Base-by-base conservation (phyloP, 2,329 filamentous ascomycete genomes). In the Ceratocystis lukuohia region DNA sequence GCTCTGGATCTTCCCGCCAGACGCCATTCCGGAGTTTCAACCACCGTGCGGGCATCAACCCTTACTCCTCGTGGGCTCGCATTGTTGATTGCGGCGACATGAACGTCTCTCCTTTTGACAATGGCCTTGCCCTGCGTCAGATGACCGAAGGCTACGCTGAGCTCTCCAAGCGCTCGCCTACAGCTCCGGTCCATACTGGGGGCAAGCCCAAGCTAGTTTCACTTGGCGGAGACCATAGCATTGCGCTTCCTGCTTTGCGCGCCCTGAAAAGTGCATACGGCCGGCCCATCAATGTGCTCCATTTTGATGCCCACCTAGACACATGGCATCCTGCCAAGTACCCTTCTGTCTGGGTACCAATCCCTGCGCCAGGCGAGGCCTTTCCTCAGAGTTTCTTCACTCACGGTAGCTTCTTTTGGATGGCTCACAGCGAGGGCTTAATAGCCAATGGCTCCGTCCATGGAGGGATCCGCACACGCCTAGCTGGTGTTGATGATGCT, bases 51-150 rank as follows among this genome's bases (percentile, higher is more conserved):
- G 82, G 81, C 48, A 82, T 96, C 70, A 96, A 96, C 75, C 91
- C 92, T 0, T 96, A 94, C 77, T 78, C 79, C 50, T 87, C 82
- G 65, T 93, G 88, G 88, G 88, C 89, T 0, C 84, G 78, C 48
- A 84, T 96, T 68, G 79, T 93, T 63, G 92, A 96, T 78, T 96
- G 92, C 74, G 92, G 92, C 61, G 92, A 96, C 74, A 91, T 96
- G 66, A 91, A 92, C 33, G 80, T 95, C 70, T 89, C 88, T 0
- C 91, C 91, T 0, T 87, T 95, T 71, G 91, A 96, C 77, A 96
- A 96, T 74, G 84, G 80, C 1, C 79, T 96, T 17, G 92, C 92
- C 0, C 78, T 92, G 65, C 79, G 81, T 57, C 92, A 96, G 76
- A 96, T 96, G 91, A 89, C 84, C 41, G 84, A 87, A 72, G 91